Base-by-base conservation (phyloP, 306 rosid species). In the Begonia peltatifolia region DNA sequence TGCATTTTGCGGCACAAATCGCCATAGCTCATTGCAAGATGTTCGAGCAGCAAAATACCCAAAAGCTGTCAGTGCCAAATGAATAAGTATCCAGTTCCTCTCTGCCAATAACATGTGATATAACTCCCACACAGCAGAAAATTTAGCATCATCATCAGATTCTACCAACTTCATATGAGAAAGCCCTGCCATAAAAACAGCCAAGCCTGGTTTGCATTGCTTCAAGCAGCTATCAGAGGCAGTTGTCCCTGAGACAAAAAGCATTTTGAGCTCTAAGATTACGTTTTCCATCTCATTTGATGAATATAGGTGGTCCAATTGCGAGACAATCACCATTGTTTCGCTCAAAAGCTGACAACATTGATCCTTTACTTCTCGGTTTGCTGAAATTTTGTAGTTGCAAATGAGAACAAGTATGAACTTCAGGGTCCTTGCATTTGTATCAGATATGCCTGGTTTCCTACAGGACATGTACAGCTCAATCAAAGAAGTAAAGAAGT, bases 171-270 rank as follows among this genome's bases (percentile, higher is more conserved):
- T 73, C 78, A 75, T 69, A 67, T 83, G 79, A 42, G 77, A 49
- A 3, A 90, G 79, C 25, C 84, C 92, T 12, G 80, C 70, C 66
- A 85, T 55, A 74, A 90, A 90, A 55, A 61, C 84, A 65, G 94
- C 84, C 67, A 90, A 76, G 52, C 70, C 52, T n/a, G 97, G 79
- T 74, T 82, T 90, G 74, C 95, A 90, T 73, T 76, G 67, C 69
- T 67, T 63, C 71, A 78, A 48, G 47, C 41, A 59, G 17, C 42
- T 20, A 63, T 77, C 75, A 10, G 69, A 62, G 60, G 66, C 80
- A 9, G 70, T 68, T 30, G 84, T 71, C 59, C 77, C 84, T 10
- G 80, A 78, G 73, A 82, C 68, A 60, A 90, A 83, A 52, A 86
- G 75, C 54, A 68, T 80, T 71, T 78, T 66, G 51, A 85, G 82